Base-by-base conservation (phyloP, 495 filamentous ascomycete genomes). In the Aspergillus nanangensis region DNA sequence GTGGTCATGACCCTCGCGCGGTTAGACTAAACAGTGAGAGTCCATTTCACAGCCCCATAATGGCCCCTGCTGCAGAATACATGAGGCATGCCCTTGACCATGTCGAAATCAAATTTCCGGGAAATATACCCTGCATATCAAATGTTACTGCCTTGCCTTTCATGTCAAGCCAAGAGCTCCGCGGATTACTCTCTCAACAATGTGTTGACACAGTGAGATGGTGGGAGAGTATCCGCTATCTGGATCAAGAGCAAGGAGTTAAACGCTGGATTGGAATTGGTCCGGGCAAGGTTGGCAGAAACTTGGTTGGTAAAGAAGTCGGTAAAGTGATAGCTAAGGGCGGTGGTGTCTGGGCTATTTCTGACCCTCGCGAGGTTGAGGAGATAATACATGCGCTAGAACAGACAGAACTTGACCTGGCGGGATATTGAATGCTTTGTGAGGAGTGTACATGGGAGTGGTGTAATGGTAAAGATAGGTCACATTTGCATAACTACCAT, bases 241-340 rank as follows among this genome's bases (percentile, higher is more conserved):
- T 98, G 34, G 88, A 97, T 60, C 83, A 93, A 52, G 87, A 93
- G 47, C 71, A 82, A 56, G 87, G 85, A 45, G 88, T 97, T 7
- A 74, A 80, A 52, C 74, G 90, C 35, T 97, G 92, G 90, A 76
- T 98, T 38, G 93, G 92, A 14, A 87, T 98, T 51, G 93, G 93
- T 2, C 93, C 93, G 0, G 93, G 92, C 1, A 95, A 95, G 57
- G 91, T 98, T 4, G 93, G 91, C 2, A 77, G 90, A 43, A 96
- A 96, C 61, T 65, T 98, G 18, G 93, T 98, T 5, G 90, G 91
- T 0, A 95, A 95, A 63, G 93, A 96, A 62, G 91, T 98, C 4
- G 90, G 90, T 1, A 83, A 82, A 60, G 88, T 91, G 21, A 70
- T 77, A 18, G 78, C 87, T 23, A 89, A 88, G 58, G 90, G 92